These are phyloP conservation scores for Pterocarpus santalinus DNA, from an alignment of 306 rosid species.

Conservation along the genomic window DNA sequence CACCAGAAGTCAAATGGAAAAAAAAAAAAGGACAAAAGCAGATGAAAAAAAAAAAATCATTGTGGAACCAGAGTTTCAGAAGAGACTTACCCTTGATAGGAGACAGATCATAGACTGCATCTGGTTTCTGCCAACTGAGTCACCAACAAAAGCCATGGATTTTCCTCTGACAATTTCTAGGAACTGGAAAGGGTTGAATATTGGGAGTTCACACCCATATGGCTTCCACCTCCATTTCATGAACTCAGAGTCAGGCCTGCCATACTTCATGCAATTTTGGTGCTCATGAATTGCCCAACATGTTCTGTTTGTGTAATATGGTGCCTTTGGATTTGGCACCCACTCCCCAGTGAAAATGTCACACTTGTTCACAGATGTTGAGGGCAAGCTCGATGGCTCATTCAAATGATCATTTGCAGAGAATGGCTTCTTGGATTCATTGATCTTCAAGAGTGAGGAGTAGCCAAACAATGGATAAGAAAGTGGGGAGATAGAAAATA, in stretches of 20 bases:
- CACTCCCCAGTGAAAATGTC: constrained; percentile 86
- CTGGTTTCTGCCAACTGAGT: constrained; percentile 89
- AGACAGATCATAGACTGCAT: constrained; percentile 88
- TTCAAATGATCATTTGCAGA: constrained; percentile 31
- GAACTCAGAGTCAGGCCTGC: constrained; percentile 84
- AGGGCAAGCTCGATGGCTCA: constrained; percentile 31
- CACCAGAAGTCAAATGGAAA: not conserved
- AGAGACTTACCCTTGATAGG: constrained; percentile 54
- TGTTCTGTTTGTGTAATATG: constrained; percentile 72
- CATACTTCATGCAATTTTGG: constrained; percentile 85
- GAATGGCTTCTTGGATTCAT: not conserved
- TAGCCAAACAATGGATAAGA: constrained; percentile 55
- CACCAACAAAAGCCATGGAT: constrained; percentile 91
- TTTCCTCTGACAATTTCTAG: constrained; percentile 74
- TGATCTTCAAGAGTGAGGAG: constrained; percentile 41
- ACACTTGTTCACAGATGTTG: constrained; percentile 53
- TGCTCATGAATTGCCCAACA: constrained; percentile 91
- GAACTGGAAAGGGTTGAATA: constrained; percentile 82
- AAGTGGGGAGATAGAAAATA: constrained; percentile 59
- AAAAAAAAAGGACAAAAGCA: not conserved
- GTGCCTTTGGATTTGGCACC: constrained; percentile 79
- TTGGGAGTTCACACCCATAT: constrained; percentile 73
- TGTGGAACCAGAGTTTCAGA: not conserved
- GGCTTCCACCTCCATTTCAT: constrained; percentile 95
- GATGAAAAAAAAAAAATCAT: too few species aligned